phyloP scores from a whole-genome alignment of 176 grass and related monocot species.

The Ananas comosus region DNA sequence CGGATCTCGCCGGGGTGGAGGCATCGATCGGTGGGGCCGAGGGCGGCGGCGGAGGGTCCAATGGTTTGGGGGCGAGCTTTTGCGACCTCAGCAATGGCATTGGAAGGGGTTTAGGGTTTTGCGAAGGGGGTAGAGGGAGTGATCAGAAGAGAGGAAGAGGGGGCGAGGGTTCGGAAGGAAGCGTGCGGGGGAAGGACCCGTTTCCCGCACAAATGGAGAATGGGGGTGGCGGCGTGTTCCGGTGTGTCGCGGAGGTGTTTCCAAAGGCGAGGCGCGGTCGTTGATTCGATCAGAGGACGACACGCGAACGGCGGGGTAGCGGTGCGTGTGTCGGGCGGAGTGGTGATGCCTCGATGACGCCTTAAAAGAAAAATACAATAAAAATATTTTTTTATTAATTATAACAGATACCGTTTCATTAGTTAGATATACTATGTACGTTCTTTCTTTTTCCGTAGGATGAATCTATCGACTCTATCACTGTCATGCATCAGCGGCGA shows the following conservation, averaged over 20 bases:
- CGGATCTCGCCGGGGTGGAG: not conserved
- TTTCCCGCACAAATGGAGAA: constrained; percentile 41
- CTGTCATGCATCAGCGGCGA: too few relatives aligned
- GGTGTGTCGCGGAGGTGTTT: not conserved
- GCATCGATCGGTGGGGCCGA: not conserved
- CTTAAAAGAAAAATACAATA: too few relatives aligned
- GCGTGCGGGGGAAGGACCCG: constrained; percentile 6
- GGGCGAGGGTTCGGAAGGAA: not conserved
- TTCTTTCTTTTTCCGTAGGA: too few relatives aligned
- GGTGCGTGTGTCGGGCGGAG: not conserved
- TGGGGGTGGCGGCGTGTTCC: not conserved
- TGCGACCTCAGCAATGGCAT: constrained; percentile 25
- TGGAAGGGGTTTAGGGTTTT: not conserved
- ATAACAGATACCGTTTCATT: too few relatives aligned
- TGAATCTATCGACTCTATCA: too few relatives aligned
- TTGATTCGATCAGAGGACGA: not conserved
- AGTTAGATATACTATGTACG: too few relatives aligned
- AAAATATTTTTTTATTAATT: too few relatives aligned
- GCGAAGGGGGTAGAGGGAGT: not conserved
- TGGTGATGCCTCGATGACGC: not conserved
- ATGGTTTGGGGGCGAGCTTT: constrained; percentile 2
- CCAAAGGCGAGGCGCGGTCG: not conserved
- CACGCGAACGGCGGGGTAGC: not conserved
- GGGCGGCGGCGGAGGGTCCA: not conserved
- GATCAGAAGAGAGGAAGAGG: not conserved